These are phyloP conservation scores for Stephanodiscus minutulus DNA, from an alignment of 108 stramenopile genomes.

Conservation along the genomic window DNA sequence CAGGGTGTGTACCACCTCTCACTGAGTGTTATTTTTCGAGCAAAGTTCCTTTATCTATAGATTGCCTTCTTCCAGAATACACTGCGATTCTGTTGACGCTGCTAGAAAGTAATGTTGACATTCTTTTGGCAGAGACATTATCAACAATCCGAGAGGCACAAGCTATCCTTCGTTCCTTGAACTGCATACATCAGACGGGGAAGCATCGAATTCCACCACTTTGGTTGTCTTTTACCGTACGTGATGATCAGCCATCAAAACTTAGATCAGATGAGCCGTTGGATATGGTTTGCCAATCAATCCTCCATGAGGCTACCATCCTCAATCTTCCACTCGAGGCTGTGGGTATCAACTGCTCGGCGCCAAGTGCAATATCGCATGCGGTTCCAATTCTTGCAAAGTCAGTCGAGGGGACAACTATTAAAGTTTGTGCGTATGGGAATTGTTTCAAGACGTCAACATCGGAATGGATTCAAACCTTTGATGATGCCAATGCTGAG, in stretches of 20 bases:
- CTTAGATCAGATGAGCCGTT: conserved; percentile 46
- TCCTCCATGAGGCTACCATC: conserved; percentile 12
- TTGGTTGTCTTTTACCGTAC: conserved; percentile 48
- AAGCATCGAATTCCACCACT: conserved; percentile 21
- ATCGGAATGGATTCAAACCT: conserved; percentile 46
- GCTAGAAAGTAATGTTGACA: conserved; percentile 34
- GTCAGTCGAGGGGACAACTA: conserved; percentile 4
- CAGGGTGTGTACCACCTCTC: conserved; percentile 47
- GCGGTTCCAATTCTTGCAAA: conserved; percentile 25
- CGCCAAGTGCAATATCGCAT: conserved; percentile 39
- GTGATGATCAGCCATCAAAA: conserved; percentile 29
- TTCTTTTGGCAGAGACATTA: conserved; percentile 48
- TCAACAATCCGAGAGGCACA: conserved; percentile 45
- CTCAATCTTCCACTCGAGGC: conserved; percentile 35
- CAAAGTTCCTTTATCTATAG: conserved; percentile 27
- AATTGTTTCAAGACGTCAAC: conserved; percentile 53
- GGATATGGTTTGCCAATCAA: conserved; percentile 16
- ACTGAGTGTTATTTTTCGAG: conserved; percentile 50
- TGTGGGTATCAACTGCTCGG: conserved; percentile 50
- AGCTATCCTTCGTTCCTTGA: conserved; percentile 32
- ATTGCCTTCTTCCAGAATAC: conserved; percentile 36
- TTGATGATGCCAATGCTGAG: conserved; percentile 13
- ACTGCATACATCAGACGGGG: conserved; percentile 1
- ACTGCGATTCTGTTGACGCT: conserved; percentile 35
- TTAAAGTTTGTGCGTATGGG: conserved; percentile 39